Percentiles rank a stretch among this genome's conserved stretches.
These are phyloP conservation scores for Neopestalotiopsis clavispora DNA, from an alignment of 2,329 filamentous ascomycete species.

Conservation along the genomic window DNA sequence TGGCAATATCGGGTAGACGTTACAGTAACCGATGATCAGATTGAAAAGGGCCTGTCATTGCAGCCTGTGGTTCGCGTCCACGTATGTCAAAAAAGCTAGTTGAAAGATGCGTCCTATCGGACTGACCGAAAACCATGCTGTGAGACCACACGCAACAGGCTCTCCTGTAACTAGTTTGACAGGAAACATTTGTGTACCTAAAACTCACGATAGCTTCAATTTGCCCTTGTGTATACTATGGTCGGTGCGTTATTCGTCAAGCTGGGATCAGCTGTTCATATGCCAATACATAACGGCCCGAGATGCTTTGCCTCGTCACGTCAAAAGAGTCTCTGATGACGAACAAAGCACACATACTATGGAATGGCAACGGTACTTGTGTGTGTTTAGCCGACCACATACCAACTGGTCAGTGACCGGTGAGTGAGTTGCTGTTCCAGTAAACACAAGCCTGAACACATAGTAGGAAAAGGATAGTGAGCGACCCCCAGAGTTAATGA, in stretches of 20 bases:
- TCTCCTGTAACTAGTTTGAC: not conserved
- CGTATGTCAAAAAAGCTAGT: not conserved
- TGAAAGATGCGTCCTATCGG: not conserved
- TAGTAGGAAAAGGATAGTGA: not conserved
- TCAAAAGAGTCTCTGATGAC: not conserved
- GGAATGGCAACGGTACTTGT: not conserved
- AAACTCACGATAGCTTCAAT: slow-evolving; percentile 1
- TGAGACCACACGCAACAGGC: not conserved
- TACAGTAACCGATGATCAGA: not conserved
- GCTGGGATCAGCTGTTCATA: not conserved
- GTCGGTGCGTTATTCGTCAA: not conserved
- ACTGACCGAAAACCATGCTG: not conserved
- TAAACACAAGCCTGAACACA: not conserved
- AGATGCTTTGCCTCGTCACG: not conserved
- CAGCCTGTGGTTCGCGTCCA: not conserved
- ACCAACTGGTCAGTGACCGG: not conserved
- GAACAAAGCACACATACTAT: not conserved
- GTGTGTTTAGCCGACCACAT: not conserved
- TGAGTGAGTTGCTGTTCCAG: not conserved
- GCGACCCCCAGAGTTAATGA: no score
- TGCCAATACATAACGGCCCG: not conserved
- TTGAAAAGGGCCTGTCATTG: not conserved
- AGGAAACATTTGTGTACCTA: not conserved
- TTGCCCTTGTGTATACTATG: not conserved
- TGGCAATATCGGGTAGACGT: not conserved